Conservation (phyloP, 2,329 filamentous ascomycete species). For the Diaporthe longicolla region DNA sequence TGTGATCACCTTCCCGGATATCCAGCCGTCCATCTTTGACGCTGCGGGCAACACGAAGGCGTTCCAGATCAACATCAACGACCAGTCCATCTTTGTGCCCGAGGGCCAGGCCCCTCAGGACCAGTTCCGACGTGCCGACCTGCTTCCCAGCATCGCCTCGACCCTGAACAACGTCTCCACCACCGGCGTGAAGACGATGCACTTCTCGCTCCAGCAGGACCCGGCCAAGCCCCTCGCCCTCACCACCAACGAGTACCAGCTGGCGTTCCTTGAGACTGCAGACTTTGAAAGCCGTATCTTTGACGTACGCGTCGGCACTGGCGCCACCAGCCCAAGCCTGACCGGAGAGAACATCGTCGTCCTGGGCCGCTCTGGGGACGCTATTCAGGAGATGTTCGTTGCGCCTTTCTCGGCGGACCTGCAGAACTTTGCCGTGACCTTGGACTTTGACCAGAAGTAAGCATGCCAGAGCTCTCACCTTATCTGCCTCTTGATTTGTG, state of each 20-base stretch:
- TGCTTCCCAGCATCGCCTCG: conserved; percentile 56
- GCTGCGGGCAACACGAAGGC: conserved; percentile 44
- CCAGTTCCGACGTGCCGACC: conserved; percentile 62
- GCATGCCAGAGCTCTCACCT: neutral
- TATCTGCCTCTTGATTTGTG: neutral
- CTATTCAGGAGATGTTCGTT: conserved; percentile 39
- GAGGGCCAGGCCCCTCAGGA: conserved; percentile 53
- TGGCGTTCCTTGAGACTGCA: conserved; percentile 45
- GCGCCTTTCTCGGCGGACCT: conserved; percentile 16
- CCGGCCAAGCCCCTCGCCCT: conserved; percentile 55
- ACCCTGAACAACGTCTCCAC: conserved; percentile 55
- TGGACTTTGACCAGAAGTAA: conserved; percentile 38
- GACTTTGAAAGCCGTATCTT: conserved; percentile 43
- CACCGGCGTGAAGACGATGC: conserved; percentile 60
- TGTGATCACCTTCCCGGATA: conserved; percentile 42
- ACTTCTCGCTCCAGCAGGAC: conserved; percentile 61
- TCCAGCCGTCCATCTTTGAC: conserved; percentile 42
- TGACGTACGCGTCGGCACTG: conserved; percentile 49
- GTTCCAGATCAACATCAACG: conserved; percentile 47
- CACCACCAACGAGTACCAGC: conserved; percentile 60
- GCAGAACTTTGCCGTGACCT: conserved; percentile 36
- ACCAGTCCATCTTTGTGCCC: conserved; percentile 60
- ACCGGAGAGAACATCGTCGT: conserved; percentile 50
- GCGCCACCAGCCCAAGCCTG: conserved; percentile 43
- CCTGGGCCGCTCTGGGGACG: conserved; percentile 35